These are phyloP conservation scores for Malassezia brasiliensis DNA, from an alignment of 1,284 basidiomycete species.

Conservation along the genomic window DNA sequence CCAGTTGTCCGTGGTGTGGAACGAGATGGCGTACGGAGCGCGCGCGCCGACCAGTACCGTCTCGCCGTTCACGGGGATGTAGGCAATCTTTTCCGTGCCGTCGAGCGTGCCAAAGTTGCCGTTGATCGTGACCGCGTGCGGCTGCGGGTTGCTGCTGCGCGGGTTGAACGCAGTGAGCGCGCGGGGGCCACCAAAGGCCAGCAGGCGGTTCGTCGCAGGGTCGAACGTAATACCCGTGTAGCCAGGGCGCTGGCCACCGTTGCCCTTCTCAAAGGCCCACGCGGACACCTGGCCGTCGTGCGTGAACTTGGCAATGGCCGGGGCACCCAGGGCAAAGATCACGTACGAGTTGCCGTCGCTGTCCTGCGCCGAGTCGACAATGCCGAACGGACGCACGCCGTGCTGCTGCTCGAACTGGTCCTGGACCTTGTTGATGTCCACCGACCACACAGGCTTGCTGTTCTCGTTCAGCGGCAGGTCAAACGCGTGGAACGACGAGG, in stretches of 20 bases:
- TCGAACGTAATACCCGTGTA: slow-evolving; percentile 39
- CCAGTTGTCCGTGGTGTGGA: slow-evolving; percentile 34
- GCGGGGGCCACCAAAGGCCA: slow-evolving; percentile 42
- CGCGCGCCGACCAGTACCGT: slow-evolving; percentile 34
- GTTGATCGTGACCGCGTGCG: slow-evolving; percentile 26
- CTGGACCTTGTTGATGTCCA: slow-evolving; percentile 32
- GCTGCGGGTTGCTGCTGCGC: slow-evolving; percentile 12
- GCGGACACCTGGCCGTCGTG: slow-evolving; percentile 24
- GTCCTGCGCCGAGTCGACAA: slow-evolving; percentile 40
- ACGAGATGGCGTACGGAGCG: slow-evolving; percentile 34
- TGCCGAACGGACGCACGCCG: slow-evolving; percentile 38
- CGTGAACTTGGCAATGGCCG: slow-evolving; percentile 39
- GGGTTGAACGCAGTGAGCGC: slow-evolving; percentile 35
- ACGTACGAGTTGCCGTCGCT: slow-evolving; percentile 41
- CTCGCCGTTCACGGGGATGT: slow-evolving; percentile 18
- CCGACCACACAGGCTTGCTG: slow-evolving; percentile 29
- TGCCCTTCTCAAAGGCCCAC: slow-evolving; percentile 28
- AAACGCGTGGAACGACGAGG: slow-evolving; percentile 40
- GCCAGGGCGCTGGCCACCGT: slow-evolving; percentile 38
- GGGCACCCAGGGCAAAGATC: slow-evolving; percentile 39
- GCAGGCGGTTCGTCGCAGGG: slow-evolving; percentile 26
- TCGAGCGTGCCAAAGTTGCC: slow-evolving; percentile 29
- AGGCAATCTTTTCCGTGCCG: slow-evolving; percentile 38
- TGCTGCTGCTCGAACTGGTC: slow-evolving; percentile 20
- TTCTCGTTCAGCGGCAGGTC: slow-evolving; percentile 26